These are phyloP conservation scores for Cucurbita moschata DNA, from an alignment of 306 rosid genomes.

Conservation along the genomic window DNA sequence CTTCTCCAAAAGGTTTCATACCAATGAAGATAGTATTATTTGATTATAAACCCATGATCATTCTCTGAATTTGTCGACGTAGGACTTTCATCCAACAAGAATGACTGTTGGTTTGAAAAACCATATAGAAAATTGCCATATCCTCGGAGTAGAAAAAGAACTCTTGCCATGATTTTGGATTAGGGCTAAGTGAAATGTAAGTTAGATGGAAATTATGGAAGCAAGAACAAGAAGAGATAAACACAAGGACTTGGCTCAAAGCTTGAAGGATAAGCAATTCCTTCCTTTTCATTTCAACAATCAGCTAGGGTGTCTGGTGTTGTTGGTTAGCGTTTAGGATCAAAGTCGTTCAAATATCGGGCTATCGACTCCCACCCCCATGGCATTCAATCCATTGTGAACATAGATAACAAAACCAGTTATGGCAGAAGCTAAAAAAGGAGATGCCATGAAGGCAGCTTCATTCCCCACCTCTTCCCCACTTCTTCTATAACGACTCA, in stretches of 20 bases:
- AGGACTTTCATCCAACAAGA: too few relatives aligned
- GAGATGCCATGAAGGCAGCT: constrained; percentile 79
- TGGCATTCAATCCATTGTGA: constrained; percentile 76
- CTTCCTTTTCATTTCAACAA: background rate
- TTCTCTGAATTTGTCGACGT: too few relatives aligned
- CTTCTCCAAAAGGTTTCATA: too few relatives aligned
- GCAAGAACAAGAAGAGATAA: background rate
- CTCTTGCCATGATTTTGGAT: background rate
- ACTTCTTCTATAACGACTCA: constrained; percentile 44
- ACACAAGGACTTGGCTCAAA: background rate
- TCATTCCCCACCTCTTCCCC: constrained; percentile 73
- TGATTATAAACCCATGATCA: too few relatives aligned
- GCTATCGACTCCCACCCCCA: constrained; percentile 87
- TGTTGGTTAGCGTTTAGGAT: constrained; percentile 18
- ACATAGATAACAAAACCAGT: constrained; percentile 67
- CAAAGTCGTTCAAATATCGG: constrained; percentile 27
- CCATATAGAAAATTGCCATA: background rate
- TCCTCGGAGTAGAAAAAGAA: background rate
- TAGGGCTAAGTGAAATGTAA: background rate
- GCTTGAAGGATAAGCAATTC: background rate
- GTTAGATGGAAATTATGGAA: background rate
- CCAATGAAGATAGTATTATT: too few relatives aligned
- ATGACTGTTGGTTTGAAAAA: background rate
- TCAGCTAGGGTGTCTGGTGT: constrained; percentile 3
- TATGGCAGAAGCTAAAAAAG: constrained; percentile 70